Conservation (phyloP, 2,329 filamentous ascomycete species). For the Aspergillus udagawae region DNA sequence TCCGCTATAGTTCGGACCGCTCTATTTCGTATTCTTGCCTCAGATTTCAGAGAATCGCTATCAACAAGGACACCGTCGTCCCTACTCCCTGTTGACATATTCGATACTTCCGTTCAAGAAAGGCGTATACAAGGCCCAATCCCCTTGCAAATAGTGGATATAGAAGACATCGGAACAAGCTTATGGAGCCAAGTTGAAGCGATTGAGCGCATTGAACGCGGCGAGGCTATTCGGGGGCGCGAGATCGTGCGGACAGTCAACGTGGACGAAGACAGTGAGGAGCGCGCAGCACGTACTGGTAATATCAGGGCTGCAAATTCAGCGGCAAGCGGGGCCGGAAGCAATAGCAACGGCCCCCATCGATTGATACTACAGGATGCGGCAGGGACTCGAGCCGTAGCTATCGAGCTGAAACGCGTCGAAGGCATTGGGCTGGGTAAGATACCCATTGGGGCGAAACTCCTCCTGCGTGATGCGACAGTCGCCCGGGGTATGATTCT, state of each 20-base stretch:
- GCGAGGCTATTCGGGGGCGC: conserved; percentile 58
- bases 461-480: conserved; percentile 63
- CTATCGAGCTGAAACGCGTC: conserved; percentile 66
- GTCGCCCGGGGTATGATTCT: conserved; percentile 73
- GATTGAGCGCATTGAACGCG: conserved; percentile 50
- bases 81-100: conserved; percentile 56
- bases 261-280: conserved; percentile 47
- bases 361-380: conserved; percentile 80
- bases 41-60: conserved; percentile 67
- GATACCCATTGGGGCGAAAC: conserved; percentile 73
- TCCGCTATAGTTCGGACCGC: conserved; percentile 73
- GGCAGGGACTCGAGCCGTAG: conserved; percentile 64
- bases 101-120: conserved; percentile 53
- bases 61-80: conserved; percentile 42
- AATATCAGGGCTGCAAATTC: conserved; percentile 12
- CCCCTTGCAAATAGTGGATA: conserved; percentile 76
- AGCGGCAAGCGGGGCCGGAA: conserved; percentile 12
- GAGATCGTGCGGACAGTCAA: conserved; percentile 74
- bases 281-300: conserved; percentile 13
- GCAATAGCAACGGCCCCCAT: conserved; percentile 57
- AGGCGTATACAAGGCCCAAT: conserved; percentile 58
- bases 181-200: conserved; percentile 85
- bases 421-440: conserved; percentile 58
- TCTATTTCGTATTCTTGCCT: conserved; percentile 71
- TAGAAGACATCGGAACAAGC: conserved; percentile 76